Base-by-base conservation (phyloP, 192 early-diverging fungal species). In the Rhizophagus clarus region DNA sequence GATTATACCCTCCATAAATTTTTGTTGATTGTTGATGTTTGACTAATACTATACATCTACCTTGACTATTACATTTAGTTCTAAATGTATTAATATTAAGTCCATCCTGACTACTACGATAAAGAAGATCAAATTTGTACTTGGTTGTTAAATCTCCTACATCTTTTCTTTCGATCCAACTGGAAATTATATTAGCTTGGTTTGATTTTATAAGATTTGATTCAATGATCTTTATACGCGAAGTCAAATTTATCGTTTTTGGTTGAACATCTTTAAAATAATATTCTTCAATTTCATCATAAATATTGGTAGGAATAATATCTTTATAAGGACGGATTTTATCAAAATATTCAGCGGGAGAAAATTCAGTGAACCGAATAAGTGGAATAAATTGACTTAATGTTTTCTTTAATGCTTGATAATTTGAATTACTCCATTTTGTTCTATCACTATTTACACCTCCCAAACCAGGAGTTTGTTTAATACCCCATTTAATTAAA, bases 101-200 rank as follows among this genome's bases (percentile, higher is more conserved):
- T 17, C 75, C 75, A 76, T 76, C 45, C 7, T 8, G 56, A 6
- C 15, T 63, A 31, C 32, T 61, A n/a, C 34, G 56, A 26, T 63
- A 62, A 40, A 76, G 32, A 40, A 76, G 40, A 22, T 10, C 32
- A 64, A 76, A 76, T 22, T 76, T 37, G 40, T 76, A 76, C 0
- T 29, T 14, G 20, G 3, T 2, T 17, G 26, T 12, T 12, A n/a
- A 15, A 1, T n/a, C 10, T n/a, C 40, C n/a, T 3, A 11, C 61
- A 40, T 63, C 24, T 29, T 24, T 64, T 61, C 31, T 31, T 7
- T 61, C 40, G 4, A 76, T 76, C 61, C 75, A 76, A 64, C 26
- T 45, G 28, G 75, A 37, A 20, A 63, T 20, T 24, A 63, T 40
- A 26, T 28, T 29, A 9, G 75, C 61, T 29, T 26, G 56, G n/a